Evolutionary conservation across 1,284 basidiomycete species (phyloP), one percentile per base, ranked within the genome.

Genomic region (Cystobasidiaceae sp.): DNA sequence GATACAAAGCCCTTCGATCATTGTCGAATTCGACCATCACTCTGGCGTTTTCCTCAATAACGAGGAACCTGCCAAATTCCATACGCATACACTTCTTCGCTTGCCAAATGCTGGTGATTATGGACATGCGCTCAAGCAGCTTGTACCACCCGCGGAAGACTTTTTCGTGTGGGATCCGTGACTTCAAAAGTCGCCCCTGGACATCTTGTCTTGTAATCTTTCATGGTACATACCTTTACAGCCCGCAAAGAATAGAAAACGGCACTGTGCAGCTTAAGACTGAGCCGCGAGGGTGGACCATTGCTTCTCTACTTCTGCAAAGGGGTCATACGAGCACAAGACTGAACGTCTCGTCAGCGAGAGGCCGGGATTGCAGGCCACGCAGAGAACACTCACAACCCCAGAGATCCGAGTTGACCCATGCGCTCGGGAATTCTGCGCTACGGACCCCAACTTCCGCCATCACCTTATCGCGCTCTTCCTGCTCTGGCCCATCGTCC

Each of bases 41-140:
- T 77, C 75, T 46, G 75, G 75, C 19, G 74, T 77, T 59, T 77
- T 77, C 72, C 69, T 76, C 28, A 76, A 75, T 23, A 76, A 76
- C 66, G 76, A 74, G 25, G 71, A 74, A 13, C 76, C 76, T 13
- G 75, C 76, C 27, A 77, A 77, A 55, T 76, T 75, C 57, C 76
- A 77, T 60, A 74, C 75, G 37, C 76, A 77, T 67, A 76, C 75
- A 0, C 67, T 76, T 30, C 75, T 75, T 44, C 72, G 76, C 2
- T 59, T 75, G 23, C 76, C 76, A 4, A 77, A 77, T 64, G 68
- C 71, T 28, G 75, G 72, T 23, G 76, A 77, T 56, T 77, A 77
- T 44, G 76, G 75, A 19, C 72, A 73, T 51, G 75, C 76, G 27
- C 68, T 76, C 4, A 62, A 56, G 54, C 32, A 32, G 54, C 19